Evolutionary conservation across 2,329 filamentous ascomycete genomes (phyloP), one percentile per base, ranked within the genome.

Genomic region (Ceratocystis colombiana): DNA sequence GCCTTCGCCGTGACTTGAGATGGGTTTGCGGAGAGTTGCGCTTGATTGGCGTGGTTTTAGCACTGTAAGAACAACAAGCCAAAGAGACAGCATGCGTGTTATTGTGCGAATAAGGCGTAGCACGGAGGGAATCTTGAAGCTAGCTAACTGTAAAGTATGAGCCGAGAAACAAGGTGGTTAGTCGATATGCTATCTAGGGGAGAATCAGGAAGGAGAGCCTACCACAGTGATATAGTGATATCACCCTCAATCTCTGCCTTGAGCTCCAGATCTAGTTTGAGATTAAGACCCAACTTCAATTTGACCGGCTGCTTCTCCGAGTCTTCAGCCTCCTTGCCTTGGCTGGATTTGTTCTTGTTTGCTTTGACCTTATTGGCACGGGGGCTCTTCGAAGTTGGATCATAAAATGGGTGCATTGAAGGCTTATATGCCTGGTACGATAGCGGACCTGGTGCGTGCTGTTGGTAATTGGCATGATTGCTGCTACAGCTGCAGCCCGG

Each of bases 241-340:
- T 90, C 88, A 70, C 88, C 88, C 71, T 89, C 83, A 68, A 91
- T 88, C 73, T 84, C 86, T 28, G 88, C 88, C 79, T 90, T 90
- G 65, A 91, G 77, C 75, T 90, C 85, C 69, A 91, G 85, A 76
- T 91, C 88, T 62, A 90, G 80, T 71, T 91, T 88, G 62, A 91
- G 76, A 74, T 91, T 90, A 67, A 90, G 77, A 73, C 90, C 88
- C 44, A 90, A 75, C 66, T 84, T 79, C 73, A 92, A 75, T 74
- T 66, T 66, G 17, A 68, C 68, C 2, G 68, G 67, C 59, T 71
- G 64, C 61, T 55, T 62, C 25, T 66, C 64, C 1, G 22, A 41
- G 20, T 17, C 41, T 46, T 66, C 7, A 12, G 64, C 17, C 44
- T 45, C 20, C 30, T 67, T 48, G 22, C 7, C 15, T 2, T 10